These are phyloP conservation scores for Euphorbia peplus DNA, from an alignment of 345 rosid genomes.

Conservation along the genomic window DNA sequence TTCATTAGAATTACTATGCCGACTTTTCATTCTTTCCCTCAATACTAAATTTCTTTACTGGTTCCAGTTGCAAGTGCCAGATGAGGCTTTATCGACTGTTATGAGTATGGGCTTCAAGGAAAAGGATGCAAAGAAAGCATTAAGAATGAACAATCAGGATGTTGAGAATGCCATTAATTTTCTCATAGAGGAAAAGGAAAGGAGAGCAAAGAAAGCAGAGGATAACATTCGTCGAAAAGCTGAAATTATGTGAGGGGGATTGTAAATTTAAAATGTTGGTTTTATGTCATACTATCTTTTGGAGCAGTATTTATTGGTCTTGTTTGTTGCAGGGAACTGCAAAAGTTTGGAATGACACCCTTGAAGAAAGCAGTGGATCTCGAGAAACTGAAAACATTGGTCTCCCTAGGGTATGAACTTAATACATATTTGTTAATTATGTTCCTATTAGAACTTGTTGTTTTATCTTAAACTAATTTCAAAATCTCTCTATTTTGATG, in stretches of 20 bases:
- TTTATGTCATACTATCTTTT: background rate
- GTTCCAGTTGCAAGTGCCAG: constrained; percentile 77
- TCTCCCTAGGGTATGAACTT: constrained; percentile 66
- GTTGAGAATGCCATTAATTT: constrained; percentile 70
- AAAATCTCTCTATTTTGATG: background rate
- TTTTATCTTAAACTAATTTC: background rate
- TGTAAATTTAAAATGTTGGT: too few relatives aligned
- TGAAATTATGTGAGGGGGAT: constrained; percentile 51
- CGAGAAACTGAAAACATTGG: constrained; percentile 53
- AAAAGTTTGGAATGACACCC: constrained; percentile 74
- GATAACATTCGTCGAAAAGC: constrained; percentile 49
- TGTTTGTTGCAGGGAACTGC: constrained; percentile 67
- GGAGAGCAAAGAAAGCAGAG: constrained; percentile 45
- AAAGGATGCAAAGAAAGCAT: constrained; percentile 70
- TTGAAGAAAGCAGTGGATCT: constrained; percentile 79
- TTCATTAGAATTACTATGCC: background rate
- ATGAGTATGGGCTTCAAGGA: constrained; percentile 85
- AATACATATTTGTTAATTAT: background rate
- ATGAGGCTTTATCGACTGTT: constrained; percentile 70
- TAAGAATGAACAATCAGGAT: constrained; percentile 76
- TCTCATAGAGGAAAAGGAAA: constrained; percentile 69
- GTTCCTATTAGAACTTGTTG: background rate
- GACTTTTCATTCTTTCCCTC: background rate
- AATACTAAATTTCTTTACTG: constrained; percentile 6
- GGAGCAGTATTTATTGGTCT: constrained; percentile 10